phyloP scores from a whole-genome alignment of 2,329 filamentous ascomycete genomes.

The Triangularia setosa region DNA sequence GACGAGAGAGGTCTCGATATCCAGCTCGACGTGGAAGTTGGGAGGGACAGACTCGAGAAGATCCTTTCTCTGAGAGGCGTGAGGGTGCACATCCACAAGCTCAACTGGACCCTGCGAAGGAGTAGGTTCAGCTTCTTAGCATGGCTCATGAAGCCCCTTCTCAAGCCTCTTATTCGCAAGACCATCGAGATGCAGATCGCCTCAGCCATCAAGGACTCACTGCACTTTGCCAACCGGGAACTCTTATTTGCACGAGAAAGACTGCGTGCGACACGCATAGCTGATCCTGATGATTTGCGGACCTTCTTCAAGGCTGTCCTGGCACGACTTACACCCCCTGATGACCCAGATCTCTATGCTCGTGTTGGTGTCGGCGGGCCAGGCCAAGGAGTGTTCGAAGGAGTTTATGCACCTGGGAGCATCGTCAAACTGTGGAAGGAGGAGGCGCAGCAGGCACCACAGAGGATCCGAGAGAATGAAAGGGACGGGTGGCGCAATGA shows the following conservation, averaged over 20 bases:
- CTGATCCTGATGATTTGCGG: slow-evolving; percentile 71
- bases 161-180: slow-evolving; percentile 75
- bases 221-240: slow-evolving; percentile 77
- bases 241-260: slow-evolving; percentile 82
- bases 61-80: slow-evolving; percentile 75
- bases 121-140: slow-evolving; percentile 73
- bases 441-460: slow-evolving; percentile 65
- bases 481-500: slow-evolving; percentile 76
- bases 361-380: slow-evolving; percentile 63
- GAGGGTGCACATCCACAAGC: slow-evolving; percentile 77
- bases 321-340: slow-evolving; percentile 66
- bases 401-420: slow-evolving; percentile 84
- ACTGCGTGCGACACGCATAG: slow-evolving; percentile 78
- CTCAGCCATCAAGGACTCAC: slow-evolving; percentile 62
- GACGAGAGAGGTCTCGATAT: slow-evolving; percentile 87
- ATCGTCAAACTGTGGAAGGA: slow-evolving; percentile 87
- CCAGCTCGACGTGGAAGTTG: slow-evolving; percentile 78
- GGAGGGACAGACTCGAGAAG: slow-evolving; percentile 71
- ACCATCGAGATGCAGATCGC: slow-evolving; percentile 77
- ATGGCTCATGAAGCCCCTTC: slow-evolving; percentile 79
- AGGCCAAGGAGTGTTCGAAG: slow-evolving; percentile 64
- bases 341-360: slow-evolving; percentile 73
- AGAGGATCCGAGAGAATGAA: slow-evolving; percentile 71
- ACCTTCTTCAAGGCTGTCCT: slow-evolving; percentile 81
- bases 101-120: slow-evolving; percentile 71